Evolutionary conservation across 2,329 filamentous ascomycete genomes (phyloP).

Genomic region (Leptosphaerulina australis): DNA sequence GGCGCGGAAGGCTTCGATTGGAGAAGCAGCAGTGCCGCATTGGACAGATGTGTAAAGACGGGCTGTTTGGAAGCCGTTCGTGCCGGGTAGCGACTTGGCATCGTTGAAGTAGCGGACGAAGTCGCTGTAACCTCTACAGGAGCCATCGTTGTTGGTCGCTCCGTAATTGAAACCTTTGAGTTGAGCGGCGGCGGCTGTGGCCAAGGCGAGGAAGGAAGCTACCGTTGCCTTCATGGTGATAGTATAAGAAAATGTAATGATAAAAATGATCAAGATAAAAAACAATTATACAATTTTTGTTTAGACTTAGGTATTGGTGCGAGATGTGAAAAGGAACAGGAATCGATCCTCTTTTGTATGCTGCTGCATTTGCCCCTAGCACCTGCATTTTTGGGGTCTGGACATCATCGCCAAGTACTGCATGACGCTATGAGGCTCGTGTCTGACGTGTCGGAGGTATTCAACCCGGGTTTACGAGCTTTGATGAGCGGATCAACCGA

Average conservation of each 20-base stretch:
- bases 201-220: conserved; percentile 26
- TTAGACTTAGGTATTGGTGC: neutral
- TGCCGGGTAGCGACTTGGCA: conserved; percentile 67
- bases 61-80: conserved; percentile 69
- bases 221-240: conserved; percentile 23
- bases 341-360: conserved; percentile 6
- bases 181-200: conserved; percentile 32
- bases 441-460: conserved; percentile 14
- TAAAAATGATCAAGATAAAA: neutral
- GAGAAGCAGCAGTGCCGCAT: conserved; percentile 63
- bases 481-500: conserved; percentile 6
- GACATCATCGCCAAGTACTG: conserved; percentile 13
- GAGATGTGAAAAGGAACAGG: neutral
- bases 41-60: conserved; percentile 77
- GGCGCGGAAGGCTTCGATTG: conserved; percentile 44
- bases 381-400: conserved; percentile 1
- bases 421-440: conserved; percentile 17
- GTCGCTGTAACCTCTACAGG: conserved; percentile 65
- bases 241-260: conserved; percentile 2
- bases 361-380: conserved; percentile 9
- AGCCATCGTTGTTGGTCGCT: conserved; percentile 63
- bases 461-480: conserved; percentile 9
- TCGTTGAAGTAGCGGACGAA: conserved; percentile 73
- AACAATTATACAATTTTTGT: too few relatives aligned
- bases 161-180: conserved; percentile 74